A percentile compares a stretch with the other conserved stretches of the same genome.
Evolutionary conservation across 768 basidiomycete genomes (phyloP).

Genomic region (Macrolepiota fuliginosa): DNA sequence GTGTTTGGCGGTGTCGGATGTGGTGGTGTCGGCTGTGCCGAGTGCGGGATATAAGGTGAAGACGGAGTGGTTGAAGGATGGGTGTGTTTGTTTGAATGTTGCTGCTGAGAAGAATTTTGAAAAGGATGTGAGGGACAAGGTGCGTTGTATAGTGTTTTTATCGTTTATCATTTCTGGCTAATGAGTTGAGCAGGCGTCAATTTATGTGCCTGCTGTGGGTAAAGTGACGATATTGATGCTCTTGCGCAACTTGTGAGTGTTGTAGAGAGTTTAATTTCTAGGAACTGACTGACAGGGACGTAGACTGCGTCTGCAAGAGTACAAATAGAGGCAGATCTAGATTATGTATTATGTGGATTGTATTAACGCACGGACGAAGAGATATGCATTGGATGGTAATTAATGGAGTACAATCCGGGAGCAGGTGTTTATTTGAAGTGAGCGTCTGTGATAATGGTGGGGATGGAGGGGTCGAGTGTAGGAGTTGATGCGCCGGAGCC

Average conservation of each 20-base stretch:
- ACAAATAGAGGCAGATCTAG: constrained; percentile 25
- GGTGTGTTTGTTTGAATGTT: constrained; percentile 91
- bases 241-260: constrained; percentile 85
- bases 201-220: constrained; percentile 96
- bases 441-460: constrained; percentile 16
- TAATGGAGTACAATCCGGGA: constrained; percentile 8
- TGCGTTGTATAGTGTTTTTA: constrained; percentile 33
- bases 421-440: constrained; percentile 13
- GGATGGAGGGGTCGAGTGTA: constrained; percentile 18
- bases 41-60: constrained; percentile 81
- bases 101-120: constrained; percentile 97
- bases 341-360: not conserved
- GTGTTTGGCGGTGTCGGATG: constrained; percentile 84
- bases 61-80: constrained; percentile 88
- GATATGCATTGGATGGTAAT: constrained; percentile 10
- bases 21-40: constrained; percentile 94
- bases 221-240: constrained; percentile 98
- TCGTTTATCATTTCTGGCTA: not conserved
- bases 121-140: constrained; percentile 88
- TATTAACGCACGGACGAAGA: not conserved
- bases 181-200: constrained; percentile 61
- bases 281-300: not conserved
- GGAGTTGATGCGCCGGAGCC: constrained; percentile 50
- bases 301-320: constrained; percentile 59
- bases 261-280: not conserved